These are phyloP conservation scores for Chaetomium tenue DNA, from an alignment of 495 filamentous ascomycete genomes.

Conservation along the genomic window DNA sequence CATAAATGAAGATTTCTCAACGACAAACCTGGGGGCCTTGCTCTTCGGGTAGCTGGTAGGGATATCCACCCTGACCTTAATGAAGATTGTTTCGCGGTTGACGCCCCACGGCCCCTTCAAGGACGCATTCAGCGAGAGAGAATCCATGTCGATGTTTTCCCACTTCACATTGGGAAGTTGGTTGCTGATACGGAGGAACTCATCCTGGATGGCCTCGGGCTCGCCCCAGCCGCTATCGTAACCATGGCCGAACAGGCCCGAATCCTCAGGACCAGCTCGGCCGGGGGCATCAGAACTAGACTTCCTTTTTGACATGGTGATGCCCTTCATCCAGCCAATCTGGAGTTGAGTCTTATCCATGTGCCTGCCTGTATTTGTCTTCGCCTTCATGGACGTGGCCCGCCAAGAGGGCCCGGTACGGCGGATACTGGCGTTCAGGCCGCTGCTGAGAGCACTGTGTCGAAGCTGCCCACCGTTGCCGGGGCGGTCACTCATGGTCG, in stretches of 20 bases:
- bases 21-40: slow-evolving; percentile 61
- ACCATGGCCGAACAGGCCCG: slow-evolving; percentile 44
- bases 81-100: slow-evolving; percentile 65
- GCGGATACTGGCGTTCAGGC: slow-evolving; percentile 44
- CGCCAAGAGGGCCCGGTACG: slow-evolving; percentile 44
- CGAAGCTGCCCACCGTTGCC: slow-evolving; percentile 41
- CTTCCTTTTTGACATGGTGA: slow-evolving; percentile 71
- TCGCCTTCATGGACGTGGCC: slow-evolving; percentile 63
- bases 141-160: slow-evolving; percentile 79
- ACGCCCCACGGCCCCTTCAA: slow-evolving; percentile 84
- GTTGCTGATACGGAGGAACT: slow-evolving; percentile 78
- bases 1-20: slow-evolving; percentile 79
- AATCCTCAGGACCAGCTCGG: slow-evolving; percentile 43
- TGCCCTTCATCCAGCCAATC: slow-evolving; percentile 91
- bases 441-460: slow-evolving; percentile 46
- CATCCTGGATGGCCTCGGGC: slow-evolving; percentile 78
- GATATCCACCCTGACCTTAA: slow-evolving; percentile 78
- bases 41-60: slow-evolving; percentile 71
- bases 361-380: slow-evolving; percentile 54
- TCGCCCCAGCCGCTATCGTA: slow-evolving; percentile 64
- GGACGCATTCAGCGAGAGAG: slow-evolving; percentile 69
- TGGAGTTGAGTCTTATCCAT: slow-evolving; percentile 59
- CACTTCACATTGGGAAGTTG: slow-evolving; percentile 82
- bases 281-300: slow-evolving; percentile 34
- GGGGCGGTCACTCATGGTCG: slow-evolving; percentile 52